These are phyloP conservation scores for Trichoderma parareesei DNA, from an alignment of 495 filamentous ascomycete genomes.

Conservation along the genomic window DNA sequence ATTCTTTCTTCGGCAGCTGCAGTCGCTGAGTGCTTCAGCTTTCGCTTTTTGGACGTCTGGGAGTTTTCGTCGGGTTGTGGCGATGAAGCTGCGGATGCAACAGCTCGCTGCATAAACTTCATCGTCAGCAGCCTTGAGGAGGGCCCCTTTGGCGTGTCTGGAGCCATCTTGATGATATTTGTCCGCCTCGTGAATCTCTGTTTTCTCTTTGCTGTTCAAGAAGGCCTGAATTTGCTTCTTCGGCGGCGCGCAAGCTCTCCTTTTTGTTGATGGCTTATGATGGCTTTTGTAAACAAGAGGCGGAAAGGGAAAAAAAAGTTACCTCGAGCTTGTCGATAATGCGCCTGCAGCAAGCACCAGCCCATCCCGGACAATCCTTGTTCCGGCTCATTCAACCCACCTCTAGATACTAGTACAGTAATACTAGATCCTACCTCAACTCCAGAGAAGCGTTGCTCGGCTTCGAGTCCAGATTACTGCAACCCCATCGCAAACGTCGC, in stretches of 20 bases:
- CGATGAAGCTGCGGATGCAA: constrained; percentile 44
- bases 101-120: constrained; percentile 98
- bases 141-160: constrained; percentile 56
- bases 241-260: not conserved
- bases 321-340: not conserved
- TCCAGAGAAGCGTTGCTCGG: constrained; percentile 18
- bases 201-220: not conserved
- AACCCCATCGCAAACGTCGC: constrained; percentile 24
- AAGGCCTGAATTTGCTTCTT: not conserved
- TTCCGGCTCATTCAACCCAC: constrained; percentile 6
- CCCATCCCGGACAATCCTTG: not conserved
- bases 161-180: constrained; percentile 17
- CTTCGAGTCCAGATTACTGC: constrained; percentile 19
- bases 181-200: not conserved
- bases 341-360: not conserved
- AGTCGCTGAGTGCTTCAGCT: constrained; percentile 18
- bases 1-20: constrained; percentile 10
- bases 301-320: not conserved
- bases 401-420: not conserved
- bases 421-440: constrained; percentile 9
- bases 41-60: constrained; percentile 47
- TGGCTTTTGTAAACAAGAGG: not conserved
- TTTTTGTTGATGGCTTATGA: not conserved
- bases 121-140: constrained; percentile 86
- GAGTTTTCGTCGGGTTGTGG: constrained; percentile 31